Percentiles rank a stretch among this genome's conserved stretches.
phyloP scores from a whole-genome alignment of 1,284 basidiomycete species.

The Austropuccinia psidii region DNA sequence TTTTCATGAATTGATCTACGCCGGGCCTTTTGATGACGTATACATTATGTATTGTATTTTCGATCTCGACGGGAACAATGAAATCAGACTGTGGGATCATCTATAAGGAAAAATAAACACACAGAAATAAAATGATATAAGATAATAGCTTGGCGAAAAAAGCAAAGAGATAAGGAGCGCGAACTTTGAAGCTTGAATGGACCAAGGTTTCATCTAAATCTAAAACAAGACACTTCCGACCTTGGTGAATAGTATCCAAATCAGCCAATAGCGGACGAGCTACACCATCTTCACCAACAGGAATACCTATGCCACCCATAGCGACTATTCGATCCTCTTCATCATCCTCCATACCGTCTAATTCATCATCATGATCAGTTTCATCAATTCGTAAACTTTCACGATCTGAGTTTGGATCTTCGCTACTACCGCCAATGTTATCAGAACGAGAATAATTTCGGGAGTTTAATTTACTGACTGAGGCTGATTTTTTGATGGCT shows the following conservation, averaged over 20 bases:
- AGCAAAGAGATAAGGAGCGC: neutral
- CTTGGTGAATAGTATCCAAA: constrained; percentile 54
- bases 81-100: constrained; percentile 94
- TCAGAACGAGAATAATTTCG: constrained; percentile 44
- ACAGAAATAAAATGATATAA: constrained; percentile 26
- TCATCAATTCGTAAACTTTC: constrained; percentile 49
- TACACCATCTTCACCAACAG: constrained; percentile 61
- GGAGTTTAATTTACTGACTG: constrained; percentile 39
- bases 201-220: constrained; percentile 94
- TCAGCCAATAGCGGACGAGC: constrained; percentile 1
- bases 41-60: constrained; percentile 94
- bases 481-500: constrained; percentile 39
- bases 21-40: constrained; percentile 99
- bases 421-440: neutral
- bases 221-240: constrained; percentile 57
- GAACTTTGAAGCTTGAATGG: constrained; percentile 55
- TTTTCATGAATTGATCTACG: constrained; percentile 90
- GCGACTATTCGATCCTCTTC: constrained; percentile 71
- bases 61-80: constrained; percentile 97
- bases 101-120: constrained; percentile 50
- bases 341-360: constrained; percentile 58
- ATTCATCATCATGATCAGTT: constrained; percentile 51
- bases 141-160: constrained; percentile 23
- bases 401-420: constrained; percentile 38
- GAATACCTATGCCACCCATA: constrained; percentile 73